A percentile compares a stretch with the other conserved stretches of the same genome.
Evolutionary conservation across 1,139 yeast species (phyloP).

Genomic region (Candida pseudoviswanathii): DNA sequence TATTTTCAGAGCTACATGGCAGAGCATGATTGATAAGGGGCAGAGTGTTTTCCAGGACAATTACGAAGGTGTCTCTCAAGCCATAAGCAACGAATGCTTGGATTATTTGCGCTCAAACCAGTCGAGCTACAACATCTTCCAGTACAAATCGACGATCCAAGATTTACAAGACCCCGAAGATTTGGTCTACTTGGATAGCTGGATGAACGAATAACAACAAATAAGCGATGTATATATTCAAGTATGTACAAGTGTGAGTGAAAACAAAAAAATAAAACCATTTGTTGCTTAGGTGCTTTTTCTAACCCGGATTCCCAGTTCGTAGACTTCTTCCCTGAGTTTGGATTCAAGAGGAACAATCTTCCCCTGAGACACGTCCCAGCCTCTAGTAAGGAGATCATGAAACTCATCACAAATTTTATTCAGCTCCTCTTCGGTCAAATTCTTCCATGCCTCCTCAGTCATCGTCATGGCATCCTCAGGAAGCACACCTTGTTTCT

Average conservation of each 20-base stretch:
- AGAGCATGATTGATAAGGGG: conserved; percentile 63
- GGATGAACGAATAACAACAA: conserved; percentile 22
- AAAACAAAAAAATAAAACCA: no score
- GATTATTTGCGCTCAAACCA: conserved; percentile 2
- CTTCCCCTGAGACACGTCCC: no score
- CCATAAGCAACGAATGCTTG: conserved; percentile 3
- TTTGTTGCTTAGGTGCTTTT: no score
- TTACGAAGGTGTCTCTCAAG: conserved; percentile 2
- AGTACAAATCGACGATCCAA: conserved; percentile 32
- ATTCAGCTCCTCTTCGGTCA: no score
- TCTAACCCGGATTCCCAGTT: no score
- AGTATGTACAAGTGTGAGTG: not conserved
- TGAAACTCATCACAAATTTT: no score
- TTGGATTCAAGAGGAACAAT: no score
- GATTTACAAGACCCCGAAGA: conserved; percentile 39
- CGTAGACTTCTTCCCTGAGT: no score
- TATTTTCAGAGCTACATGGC: conserved; percentile 61
- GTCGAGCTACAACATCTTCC: conserved; percentile 4
- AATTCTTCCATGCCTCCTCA: no score
- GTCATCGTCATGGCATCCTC: no score
- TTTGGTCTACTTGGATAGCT: conserved; percentile 42
- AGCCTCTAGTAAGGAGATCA: no score
- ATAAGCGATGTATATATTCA: not conserved
- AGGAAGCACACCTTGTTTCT: no score
- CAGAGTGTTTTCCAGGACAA: conserved; percentile 48